phyloP scores from a whole-genome alignment of 805 yeast species.

The Ogataea trehaloabstinens region DNA sequence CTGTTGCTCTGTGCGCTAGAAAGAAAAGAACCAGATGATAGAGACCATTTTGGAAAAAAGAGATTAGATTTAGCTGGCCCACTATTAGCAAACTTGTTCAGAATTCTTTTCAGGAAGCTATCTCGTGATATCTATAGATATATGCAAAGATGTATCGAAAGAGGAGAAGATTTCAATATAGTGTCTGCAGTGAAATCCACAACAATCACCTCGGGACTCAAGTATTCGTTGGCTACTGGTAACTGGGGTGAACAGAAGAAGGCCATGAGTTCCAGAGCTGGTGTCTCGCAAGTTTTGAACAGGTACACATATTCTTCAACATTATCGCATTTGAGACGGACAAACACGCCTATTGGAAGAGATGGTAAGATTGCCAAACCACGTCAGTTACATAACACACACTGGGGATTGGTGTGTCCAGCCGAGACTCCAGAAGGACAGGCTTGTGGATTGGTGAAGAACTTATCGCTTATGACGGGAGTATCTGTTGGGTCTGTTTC shows the following conservation, averaged over 20 bases:
- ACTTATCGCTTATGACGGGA: constrained; percentile 93
- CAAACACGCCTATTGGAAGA: constrained; percentile 98
- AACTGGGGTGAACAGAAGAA: constrained; percentile 99
- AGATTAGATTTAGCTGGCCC: constrained; percentile 99
- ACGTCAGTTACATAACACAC: constrained; percentile 97
- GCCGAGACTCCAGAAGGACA: constrained; percentile 99
- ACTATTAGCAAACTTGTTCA: constrained; percentile 88
- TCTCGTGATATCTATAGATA: constrained; percentile 96
- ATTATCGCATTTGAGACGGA: constrained; percentile 95
- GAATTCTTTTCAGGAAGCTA: constrained; percentile 88
- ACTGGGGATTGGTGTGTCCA: constrained; percentile 99
- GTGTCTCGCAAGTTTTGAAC: constrained; percentile 97
- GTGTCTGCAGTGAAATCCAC: constrained; percentile 96
- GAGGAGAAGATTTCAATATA: constrained; percentile 94
- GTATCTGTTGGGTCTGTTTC: constrained; percentile 98
- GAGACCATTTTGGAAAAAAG: constrained; percentile 99
- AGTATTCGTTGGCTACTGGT: constrained; percentile 98
- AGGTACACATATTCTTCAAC: constrained; percentile 99
- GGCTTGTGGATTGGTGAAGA: constrained; percentile 98
- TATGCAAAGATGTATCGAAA: constrained; percentile 98
- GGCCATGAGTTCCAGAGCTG: constrained; percentile 98
- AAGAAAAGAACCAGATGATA: constrained; percentile 97
- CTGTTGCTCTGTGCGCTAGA: constrained; percentile 92
- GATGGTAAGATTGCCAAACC: constrained; percentile 99
- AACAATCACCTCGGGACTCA: constrained; percentile 94